These are phyloP conservation scores for Apiospora kogelbergensis DNA, from an alignment of 2,329 filamentous ascomycete species.

Conservation along the genomic window DNA sequence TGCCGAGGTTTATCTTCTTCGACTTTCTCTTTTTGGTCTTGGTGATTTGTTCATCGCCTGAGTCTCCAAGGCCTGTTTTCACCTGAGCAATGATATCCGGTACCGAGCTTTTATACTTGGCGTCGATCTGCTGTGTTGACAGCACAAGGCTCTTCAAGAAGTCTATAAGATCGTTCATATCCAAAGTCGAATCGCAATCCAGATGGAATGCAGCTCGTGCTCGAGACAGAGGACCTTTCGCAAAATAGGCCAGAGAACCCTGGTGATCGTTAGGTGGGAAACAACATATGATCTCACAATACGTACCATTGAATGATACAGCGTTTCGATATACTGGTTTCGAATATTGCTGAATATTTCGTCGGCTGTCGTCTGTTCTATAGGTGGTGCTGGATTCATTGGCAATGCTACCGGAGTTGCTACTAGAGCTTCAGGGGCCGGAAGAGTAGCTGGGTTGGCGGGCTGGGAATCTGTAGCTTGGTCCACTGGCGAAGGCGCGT, in stretches of 20 bases:
- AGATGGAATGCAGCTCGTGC: constrained; percentile 70
- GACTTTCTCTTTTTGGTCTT: constrained; percentile 50
- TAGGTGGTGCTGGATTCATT: neutral
- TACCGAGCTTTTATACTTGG: constrained; percentile 74
- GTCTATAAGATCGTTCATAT: constrained; percentile 62
- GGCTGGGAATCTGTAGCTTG: constrained; percentile 12
- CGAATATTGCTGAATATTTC: constrained; percentile 59
- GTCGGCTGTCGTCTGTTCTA: constrained; percentile 30
- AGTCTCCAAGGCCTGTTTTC: constrained; percentile 56
- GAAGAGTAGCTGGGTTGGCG: neutral
- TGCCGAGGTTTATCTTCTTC: constrained; percentile 68
- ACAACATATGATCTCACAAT: constrained; percentile 19
- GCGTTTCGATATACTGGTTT: constrained; percentile 56
- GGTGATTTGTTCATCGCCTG: constrained; percentile 51
- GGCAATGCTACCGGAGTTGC: neutral
- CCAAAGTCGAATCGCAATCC: constrained; percentile 58
- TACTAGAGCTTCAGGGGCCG: neutral
- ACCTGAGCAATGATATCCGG: constrained; percentile 60
- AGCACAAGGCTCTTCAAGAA: constrained; percentile 72
- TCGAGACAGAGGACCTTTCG: constrained; percentile 76
- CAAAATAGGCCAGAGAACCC: constrained; percentile 80
- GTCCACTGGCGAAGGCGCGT: constrained; percentile 8
- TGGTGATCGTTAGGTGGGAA: constrained; percentile 44
- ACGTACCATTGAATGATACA: constrained; percentile 63
- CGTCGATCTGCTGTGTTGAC: constrained; percentile 68